Evolutionary conservation across 352 stramenopile genomes (phyloP), one percentile per base, ranked within the genome.

Genomic region (Globisporangium lucens): DNA sequence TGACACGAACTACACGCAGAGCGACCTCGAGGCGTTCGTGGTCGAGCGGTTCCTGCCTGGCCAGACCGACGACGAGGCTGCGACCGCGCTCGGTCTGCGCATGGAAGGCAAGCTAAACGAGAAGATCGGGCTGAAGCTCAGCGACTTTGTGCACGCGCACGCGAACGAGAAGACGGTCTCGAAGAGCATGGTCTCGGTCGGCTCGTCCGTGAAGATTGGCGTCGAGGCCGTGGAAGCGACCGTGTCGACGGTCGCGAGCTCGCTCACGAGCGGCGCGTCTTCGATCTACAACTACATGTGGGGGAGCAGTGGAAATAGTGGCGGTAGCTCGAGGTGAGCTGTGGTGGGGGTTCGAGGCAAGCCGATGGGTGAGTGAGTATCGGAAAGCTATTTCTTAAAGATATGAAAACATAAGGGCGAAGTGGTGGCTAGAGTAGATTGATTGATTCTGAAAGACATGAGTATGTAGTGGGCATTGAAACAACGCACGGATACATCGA

Each of bases 91-190:
- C 33, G 90, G 89, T 74, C 68, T 95, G 57, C 82, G 87, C 46
- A 95, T 95, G 87, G 87, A 95, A 66, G 87, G 87, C 56, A 95
- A 95, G 61, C 69, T 95, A 8, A 95, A 95, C 67, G 87, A 95
- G 67, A 88, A 89, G 61, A 95, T 95, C 51, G 87, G 87, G 2
- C 66, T 93, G 41, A 91, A 93, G 74, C 80, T 95, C 24, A 93
- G 83, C 61, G 87, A 95, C 61, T 95, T 95, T 77, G 87, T 95
- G 5, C 87, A 95, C 63, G 85, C 87, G 15, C 87, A 95, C 47
- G 81, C 83, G 0, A 95, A 93, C 64, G 87, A 95, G 61, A 95
- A 95, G 70, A 95, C 87, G 0, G 79, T 95, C 24, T 89, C 83
- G 0, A 93, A 93, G 64, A 82, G 87, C 53, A 92, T 95, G 76